Evolutionary conservation across 805 yeast genomes (phyloP), one percentile per base, ranked within the genome.

Genomic region (Limtongia smithiae): DNA sequence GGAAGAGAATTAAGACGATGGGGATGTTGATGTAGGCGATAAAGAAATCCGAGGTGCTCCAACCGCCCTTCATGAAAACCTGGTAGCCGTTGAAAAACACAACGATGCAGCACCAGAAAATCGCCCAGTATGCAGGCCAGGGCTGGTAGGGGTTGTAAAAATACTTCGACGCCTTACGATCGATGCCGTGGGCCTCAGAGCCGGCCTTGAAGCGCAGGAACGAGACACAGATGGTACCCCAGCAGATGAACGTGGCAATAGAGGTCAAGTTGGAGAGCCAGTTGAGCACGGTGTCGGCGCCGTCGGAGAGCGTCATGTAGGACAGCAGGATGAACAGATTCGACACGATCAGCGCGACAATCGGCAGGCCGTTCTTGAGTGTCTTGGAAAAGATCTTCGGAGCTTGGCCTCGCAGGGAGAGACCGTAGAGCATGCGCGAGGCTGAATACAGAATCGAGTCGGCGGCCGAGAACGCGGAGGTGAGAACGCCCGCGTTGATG

Each of bases 231-330:
- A 84, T 78, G 50, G 74, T 70, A 45, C 74, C 71, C 68, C 79
- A 83, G 63, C 79, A 82, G 60, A 76, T 75, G 63, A 81, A 72
- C 62, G 82, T 87, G 28, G 84, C 82, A 32, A 80, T 79, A 3
- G 93, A 83, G 44, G 82, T 82, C 50, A 85, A 68, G 59, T 83
- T 82, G 50, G 83, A 77, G 43, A 85, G 71, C 90, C 91, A 85
- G 60, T 73, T 74, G 54, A 85, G 72, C 2, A 85, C 93, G 2
- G 75, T 74, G 14, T 79, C 77, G 22, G 90, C 76, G 27, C 76
- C 70, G 38, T 74, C 71, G 22, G 81, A 74, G 49, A 82, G 65
- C 62, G 83, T 0, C 86, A 54, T 42, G 27, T 40, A 54, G 9
- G 58, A 37, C 12, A 54, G 47, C 15, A 43, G 21, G 28, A 49